Evolutionary conservation across 495 filamentous ascomycete genomes (phyloP).

Genomic region (Venustampulla echinocandica): DNA sequence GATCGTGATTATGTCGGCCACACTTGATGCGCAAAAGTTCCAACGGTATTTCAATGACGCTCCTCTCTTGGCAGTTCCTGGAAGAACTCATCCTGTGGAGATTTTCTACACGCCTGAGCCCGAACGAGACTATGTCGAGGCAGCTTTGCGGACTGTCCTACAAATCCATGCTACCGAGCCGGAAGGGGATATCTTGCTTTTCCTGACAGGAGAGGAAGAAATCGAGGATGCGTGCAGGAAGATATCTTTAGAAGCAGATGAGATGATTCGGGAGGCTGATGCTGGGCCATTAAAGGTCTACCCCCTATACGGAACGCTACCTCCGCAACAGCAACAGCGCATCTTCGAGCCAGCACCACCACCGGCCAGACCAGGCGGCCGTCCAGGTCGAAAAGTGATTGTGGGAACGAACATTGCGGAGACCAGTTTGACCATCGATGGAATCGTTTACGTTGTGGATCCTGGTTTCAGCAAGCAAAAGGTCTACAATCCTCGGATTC

Average conservation of each 20-base stretch:
- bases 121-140: constrained; percentile 94
- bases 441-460: constrained; percentile 98
- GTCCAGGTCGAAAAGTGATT: constrained; percentile 89
- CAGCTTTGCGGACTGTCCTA: constrained; percentile 84
- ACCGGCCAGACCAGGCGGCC: constrained; percentile 60
- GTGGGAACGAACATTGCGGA: constrained; percentile 97
- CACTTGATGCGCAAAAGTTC: constrained; percentile 94
- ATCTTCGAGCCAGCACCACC: constrained; percentile 88
- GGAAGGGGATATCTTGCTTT: constrained; percentile 91
- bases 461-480: constrained; percentile 99
- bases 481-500: constrained; percentile 94
- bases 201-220: constrained; percentile 97
- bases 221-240: constrained; percentile 95
- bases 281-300: constrained; percentile 85
- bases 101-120: constrained; percentile 97
- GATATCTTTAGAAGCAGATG: constrained; percentile 80
- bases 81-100: constrained; percentile 92
- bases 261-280: constrained; percentile 82
- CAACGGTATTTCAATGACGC: constrained; percentile 96
- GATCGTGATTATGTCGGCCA: constrained; percentile 98
- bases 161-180: constrained; percentile 91
- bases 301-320: constrained; percentile 88
- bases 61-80: constrained; percentile 87
- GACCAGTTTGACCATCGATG: constrained; percentile 94
- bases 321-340: constrained; percentile 83